A percentile compares a stretch with the other conserved stretches of the same genome.
Conservation (phyloP, 2,329 filamentous ascomycete genomes). For the Aspergillus flavus region DNA sequence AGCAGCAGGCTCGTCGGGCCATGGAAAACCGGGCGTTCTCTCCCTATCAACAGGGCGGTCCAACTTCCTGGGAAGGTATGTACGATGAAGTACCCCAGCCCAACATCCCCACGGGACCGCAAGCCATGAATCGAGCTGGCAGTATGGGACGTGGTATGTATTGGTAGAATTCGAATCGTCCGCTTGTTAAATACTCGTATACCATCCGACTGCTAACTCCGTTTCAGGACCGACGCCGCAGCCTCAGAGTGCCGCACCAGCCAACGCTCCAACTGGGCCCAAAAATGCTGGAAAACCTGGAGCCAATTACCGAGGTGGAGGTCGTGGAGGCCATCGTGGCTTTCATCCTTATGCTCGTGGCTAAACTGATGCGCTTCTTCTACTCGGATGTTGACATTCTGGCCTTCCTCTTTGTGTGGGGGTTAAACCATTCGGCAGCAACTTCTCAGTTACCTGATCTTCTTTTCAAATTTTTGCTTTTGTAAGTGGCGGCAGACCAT, state of each 20-base stretch:
- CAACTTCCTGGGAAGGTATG: slow-evolving; percentile 96
- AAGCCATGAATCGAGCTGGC: slow-evolving; percentile 48
- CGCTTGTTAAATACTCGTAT: not conserved
- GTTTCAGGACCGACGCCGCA: slow-evolving; percentile 44
- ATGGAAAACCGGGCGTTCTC: slow-evolving; percentile 46
- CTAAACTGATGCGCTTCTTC: slow-evolving; percentile 13
- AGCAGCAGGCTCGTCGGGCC: slow-evolving; percentile 63
- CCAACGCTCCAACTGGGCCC: slow-evolving; percentile 88
- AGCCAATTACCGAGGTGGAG: slow-evolving; percentile 90
- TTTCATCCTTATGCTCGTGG: slow-evolving; percentile 74
- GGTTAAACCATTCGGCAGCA: not conserved
- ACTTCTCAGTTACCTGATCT: not conserved
- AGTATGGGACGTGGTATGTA: slow-evolving; percentile 45
- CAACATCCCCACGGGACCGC: slow-evolving; percentile 60
- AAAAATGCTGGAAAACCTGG: slow-evolving; percentile 93
- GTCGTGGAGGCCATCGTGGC: slow-evolving; percentile 71
- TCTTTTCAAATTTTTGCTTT: slow-evolving; percentile 5
- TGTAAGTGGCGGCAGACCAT: not conserved
- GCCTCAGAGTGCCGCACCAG: slow-evolving; percentile 61
- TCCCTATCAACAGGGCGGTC: slow-evolving; percentile 59
- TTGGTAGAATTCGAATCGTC: slow-evolving; percentile 22
- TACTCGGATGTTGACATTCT: not conserved
- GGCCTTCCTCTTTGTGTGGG: not conserved
- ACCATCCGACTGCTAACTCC: slow-evolving; percentile 30
- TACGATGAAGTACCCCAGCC: slow-evolving; percentile 94